Evolutionary conservation across 2,329 filamentous ascomycete species (phyloP).

Genomic region (Nemania sp.): DNA sequence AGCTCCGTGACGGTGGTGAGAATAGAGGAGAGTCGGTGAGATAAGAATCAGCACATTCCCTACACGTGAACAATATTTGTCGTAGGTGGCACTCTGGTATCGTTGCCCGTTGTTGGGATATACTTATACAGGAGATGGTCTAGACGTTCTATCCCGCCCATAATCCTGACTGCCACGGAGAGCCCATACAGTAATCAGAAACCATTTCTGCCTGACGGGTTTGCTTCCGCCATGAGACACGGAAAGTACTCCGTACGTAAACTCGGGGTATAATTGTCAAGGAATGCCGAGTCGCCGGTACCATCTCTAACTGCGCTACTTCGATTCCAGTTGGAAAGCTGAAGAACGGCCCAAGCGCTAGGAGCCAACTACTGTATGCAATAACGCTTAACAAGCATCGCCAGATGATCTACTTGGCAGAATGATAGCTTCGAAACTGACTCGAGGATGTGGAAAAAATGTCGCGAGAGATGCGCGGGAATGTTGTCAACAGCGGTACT

Average conservation of each 20-base stretch:
- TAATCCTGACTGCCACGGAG: neutral
- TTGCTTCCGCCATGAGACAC: slow-evolving; percentile 8
- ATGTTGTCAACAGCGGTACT: neutral
- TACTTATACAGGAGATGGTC: neutral
- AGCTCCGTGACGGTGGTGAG: neutral
- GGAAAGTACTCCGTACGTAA: slow-evolving; percentile 21
- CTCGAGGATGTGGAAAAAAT: neutral
- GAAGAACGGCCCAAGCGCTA: slow-evolving; percentile 13
- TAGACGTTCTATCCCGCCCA: neutral
- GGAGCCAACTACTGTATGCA: slow-evolving; percentile 1
- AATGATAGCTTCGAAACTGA: slow-evolving; percentile 5
- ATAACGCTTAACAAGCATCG: slow-evolving; percentile 1
- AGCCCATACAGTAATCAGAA: slow-evolving; percentile 24
- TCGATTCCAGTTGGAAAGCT: slow-evolving; percentile 15
- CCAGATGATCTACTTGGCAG: neutral
- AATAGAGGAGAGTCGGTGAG: neutral
- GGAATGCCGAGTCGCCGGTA: slow-evolving; percentile 20
- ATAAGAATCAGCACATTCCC: neutral
- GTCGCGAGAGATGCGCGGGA: neutral
- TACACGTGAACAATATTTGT: neutral
- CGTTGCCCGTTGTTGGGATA: neutral
- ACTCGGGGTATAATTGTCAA: slow-evolving; percentile 8
- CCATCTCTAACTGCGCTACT: slow-evolving; percentile 5
- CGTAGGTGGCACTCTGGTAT: neutral
- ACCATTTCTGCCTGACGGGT: slow-evolving; percentile 3